phyloP scores from a whole-genome alignment of 169 alveolate species.

The Ichthyophthirius multifiliis region DNA sequence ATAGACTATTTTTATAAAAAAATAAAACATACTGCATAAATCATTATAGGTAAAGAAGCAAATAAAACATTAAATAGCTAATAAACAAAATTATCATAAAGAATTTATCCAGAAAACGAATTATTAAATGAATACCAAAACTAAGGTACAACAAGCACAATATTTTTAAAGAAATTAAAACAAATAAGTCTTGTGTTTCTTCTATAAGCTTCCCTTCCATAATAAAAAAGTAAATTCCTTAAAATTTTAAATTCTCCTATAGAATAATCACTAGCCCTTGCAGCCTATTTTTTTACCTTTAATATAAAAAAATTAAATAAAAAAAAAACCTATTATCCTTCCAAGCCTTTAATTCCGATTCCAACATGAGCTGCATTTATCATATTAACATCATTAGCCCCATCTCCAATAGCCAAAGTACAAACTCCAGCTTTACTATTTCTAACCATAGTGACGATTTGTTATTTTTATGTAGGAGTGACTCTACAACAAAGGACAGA shows the following conservation, averaged over 20 bases:
- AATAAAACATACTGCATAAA: conserved; percentile 46
- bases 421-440: conserved; percentile 30
- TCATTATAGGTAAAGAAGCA: conserved; percentile 72
- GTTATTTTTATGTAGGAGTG: conserved; percentile 86
- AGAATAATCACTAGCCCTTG: conserved; percentile 82
- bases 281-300: conserved; percentile 61
- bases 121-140: conserved; percentile 34
- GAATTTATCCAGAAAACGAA: conserved; percentile 47
- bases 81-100: conserved; percentile 78
- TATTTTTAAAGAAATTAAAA: conserved; percentile 53
- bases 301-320: not conserved
- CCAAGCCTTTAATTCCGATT: conserved; percentile 61
- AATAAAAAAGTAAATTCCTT: conserved; percentile 73
- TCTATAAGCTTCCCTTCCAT: conserved; percentile 81
- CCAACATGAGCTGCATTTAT: conserved; percentile 88
- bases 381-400: conserved; percentile 92
- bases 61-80: conserved; percentile 75
- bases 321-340: not conserved
- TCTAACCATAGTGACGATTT: conserved; percentile 75
- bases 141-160: conserved; percentile 31
- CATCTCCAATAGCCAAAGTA: conserved; percentile 90
- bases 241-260: conserved; percentile 80
- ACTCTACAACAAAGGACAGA: conserved; percentile 85
- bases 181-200: conserved; percentile 59
- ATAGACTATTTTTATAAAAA: not conserved